Base-by-base conservation (phyloP, 495 filamentous ascomycete species). In the Penicillium chermesinum region DNA sequence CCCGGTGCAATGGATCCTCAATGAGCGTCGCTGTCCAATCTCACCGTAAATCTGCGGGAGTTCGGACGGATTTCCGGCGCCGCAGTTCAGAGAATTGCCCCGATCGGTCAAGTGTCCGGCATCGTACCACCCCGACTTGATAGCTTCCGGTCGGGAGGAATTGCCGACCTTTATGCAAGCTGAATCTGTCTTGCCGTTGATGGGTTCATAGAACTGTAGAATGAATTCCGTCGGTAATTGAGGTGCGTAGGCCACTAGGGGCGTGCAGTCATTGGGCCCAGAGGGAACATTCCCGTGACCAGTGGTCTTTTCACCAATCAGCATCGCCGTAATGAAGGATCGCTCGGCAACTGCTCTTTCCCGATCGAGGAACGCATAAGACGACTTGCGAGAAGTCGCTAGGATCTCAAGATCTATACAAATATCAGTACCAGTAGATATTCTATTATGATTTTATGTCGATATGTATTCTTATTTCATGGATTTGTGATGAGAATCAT, bases 201-300 rank as follows among this genome's bases (percentile, higher is more conserved):
- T 30, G 40, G 5, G 30, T 12, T 10, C 25, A 10, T 9, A 20
- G 12, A 13, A 22, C 22, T 17, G 16, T 46, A 14, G 17, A 41
- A 18, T 35, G 36, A 53, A 55, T 58, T 49, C 54, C 52, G 52
- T 55, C 58, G 58, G 58, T 46, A 48, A 55, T 53, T 61, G 58
- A 39, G 16, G 18, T 2, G 10, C 12, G 25, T 3, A 15, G 9
- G 9, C 3, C 14, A 21, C 27, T 14, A n/a, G 18, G 13, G 6
- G n/a, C 17, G 38, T 60, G 59, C 60, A 32, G 44, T 63, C 57
- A 63, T 52, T 14, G 7, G 3, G 39, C 41, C 42, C 39, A 43
- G 14, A 9, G 12, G 17, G 46, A 44, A 53, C 48, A 46, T 50
- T 17, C 35, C 52, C 58, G 52, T 49, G 53, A 55, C 51, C 48